Evolutionary conservation across 1,139 yeast species (phyloP), one percentile per base, ranked within the genome.

Genomic region (Trichomonascaceae sp.): DNA sequence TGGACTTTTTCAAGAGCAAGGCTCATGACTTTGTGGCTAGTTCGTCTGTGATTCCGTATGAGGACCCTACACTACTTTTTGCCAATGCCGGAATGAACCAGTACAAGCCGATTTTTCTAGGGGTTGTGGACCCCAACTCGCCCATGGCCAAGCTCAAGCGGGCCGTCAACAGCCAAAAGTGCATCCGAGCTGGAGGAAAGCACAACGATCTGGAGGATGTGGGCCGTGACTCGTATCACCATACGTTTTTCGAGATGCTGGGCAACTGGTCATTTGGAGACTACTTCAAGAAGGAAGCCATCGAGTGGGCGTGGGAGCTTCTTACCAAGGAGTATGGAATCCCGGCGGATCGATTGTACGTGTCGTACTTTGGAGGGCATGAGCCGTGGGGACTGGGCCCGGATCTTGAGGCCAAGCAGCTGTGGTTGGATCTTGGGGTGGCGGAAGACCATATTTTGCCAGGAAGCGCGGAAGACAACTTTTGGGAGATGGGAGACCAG

Each of bases 401-500:
- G 15, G 99, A 89, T 66, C 66, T 81, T 42, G 98, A 89, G 62
- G 96, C 98, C 37, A 81, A 80, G 56, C 65, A 79, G 47, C 64
- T 75, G 43, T 89, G 99, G 99, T 62, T 67, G 43, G 71, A 69
- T 26, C 79, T 78, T 28, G 99, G 99, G 46, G 93, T 89, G 38
- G 71, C 76, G 22, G 94, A 82, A 46, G 89, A 78, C 56, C 97
- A 85, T 56, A 87, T 89, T 47, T 65, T 89, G 46, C 94, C 96
- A 16, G 99, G 98, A 38, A 66, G 76, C 45, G 81, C 76, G 36
- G 67, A 76, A 55, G 99, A 89, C 57, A 89, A 89, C 64, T 89
- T 89, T 60, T 89, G 99, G 99, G 99, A 92, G 66, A 89, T 89
- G 99, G 99, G 99, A 48, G 99, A 92, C 55, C 97, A 87, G 64